A percentile compares a stretch with the other conserved stretches of the same genome.
These are phyloP conservation scores for Flaveria robusta DNA, from an alignment of 129 eudicot genomes.

Conservation along the genomic window DNA sequence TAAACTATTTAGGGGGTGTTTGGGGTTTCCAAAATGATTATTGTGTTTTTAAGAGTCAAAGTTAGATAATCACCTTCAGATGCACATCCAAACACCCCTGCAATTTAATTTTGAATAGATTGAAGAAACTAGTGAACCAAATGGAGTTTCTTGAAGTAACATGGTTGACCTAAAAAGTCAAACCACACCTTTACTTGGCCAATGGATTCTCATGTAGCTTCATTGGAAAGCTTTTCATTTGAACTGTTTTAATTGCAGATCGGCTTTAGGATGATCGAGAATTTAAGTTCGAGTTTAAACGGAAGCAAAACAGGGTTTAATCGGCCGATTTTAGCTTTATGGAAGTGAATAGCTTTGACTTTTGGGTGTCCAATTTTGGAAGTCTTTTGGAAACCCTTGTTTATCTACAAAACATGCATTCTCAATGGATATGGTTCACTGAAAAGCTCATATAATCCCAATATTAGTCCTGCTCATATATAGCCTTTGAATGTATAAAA, in stretches of 20 bases:
- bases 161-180: too few relatives aligned
- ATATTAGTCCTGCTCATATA: neutral
- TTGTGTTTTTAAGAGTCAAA: too few relatives aligned
- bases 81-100: too few relatives aligned
- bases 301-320: conserved; percentile 72
- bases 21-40: too few relatives aligned
- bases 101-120: too few relatives aligned
- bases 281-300: conserved; percentile 53
- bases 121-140: too few relatives aligned
- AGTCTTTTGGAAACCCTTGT: conserved; percentile 25
- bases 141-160: too few relatives aligned
- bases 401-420: conserved; percentile 8
- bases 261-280: conserved; percentile 76
- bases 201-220: neutral
- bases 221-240: neutral
- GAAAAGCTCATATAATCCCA: conserved; percentile 13
- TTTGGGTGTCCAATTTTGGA: conserved; percentile 30
- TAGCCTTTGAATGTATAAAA: too few relatives aligned
- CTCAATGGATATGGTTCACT: conserved; percentile 18
- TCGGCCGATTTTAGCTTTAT: conserved; percentile 76
- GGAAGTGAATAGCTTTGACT: conserved; percentile 57
- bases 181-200: neutral
- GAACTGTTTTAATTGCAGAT: conserved; percentile 51
- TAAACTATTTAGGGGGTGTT: too few relatives aligned
- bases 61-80: too few relatives aligned